Conservation (phyloP, 305 asterid genomes). For the Rubia tinctorum region DNA sequence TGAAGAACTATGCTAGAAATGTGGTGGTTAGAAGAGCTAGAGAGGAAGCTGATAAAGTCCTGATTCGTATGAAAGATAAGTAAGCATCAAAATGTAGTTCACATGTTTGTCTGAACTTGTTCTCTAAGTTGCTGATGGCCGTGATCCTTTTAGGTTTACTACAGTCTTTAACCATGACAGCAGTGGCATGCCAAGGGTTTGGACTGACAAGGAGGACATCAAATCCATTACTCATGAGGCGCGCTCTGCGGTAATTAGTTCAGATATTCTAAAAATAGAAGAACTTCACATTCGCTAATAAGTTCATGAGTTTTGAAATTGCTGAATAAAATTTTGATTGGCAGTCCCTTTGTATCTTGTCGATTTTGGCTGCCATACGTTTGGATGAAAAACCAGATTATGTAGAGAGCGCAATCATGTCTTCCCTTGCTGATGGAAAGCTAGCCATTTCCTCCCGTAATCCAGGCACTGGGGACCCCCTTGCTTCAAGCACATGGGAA, state of each 20-base stretch:
- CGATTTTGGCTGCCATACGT: slow-evolving; percentile 49
- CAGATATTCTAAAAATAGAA: background rate
- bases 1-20: slow-evolving; percentile 47
- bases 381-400: slow-evolving; percentile 40
- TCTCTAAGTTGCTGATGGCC: slow-evolving; percentile 13
- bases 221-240: slow-evolving; percentile 54
- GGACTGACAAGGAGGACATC: slow-evolving; percentile 84
- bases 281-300: background rate
- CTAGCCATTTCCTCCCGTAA: slow-evolving; percentile 19
- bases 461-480: slow-evolving; percentile 39
- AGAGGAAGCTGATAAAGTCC: slow-evolving; percentile 64
- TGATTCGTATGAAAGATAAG: slow-evolving; percentile 65
- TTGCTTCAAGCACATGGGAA: slow-evolving; percentile 68
- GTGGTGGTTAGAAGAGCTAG: slow-evolving; percentile 52
- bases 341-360: slow-evolving; percentile 53
- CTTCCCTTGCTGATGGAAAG: slow-evolving; percentile 37
- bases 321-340: slow-evolving; percentile 10
- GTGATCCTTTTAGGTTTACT: slow-evolving; percentile 40
- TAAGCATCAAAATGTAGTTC: slow-evolving; percentile 20
- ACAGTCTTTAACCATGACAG: slow-evolving; percentile 58
- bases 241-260: slow-evolving; percentile 48
- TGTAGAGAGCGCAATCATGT: slow-evolving; percentile 42
- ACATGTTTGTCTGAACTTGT: background rate
- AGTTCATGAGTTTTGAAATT: background rate
- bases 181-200: slow-evolving; percentile 61